These are phyloP conservation scores for Pachysolen tannophilus DNA, from an alignment of 805 yeast species.

Conservation along the genomic window DNA sequence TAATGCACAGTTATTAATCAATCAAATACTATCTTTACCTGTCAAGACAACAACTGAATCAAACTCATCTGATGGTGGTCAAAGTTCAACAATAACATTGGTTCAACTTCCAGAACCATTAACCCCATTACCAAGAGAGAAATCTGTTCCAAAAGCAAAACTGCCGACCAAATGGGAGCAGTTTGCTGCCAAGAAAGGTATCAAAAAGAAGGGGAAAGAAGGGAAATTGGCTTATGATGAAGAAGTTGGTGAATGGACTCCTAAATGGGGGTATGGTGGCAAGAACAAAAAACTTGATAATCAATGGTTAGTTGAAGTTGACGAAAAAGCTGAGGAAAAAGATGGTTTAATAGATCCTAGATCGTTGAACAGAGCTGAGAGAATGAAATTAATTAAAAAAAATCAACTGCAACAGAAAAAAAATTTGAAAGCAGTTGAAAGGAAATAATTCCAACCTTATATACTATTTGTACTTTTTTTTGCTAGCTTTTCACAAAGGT, in stretches of 20 bases:
- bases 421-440: constrained; percentile 42
- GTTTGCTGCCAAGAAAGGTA: constrained; percentile 94
- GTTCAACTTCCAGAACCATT: constrained; percentile 79
- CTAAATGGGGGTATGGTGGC: constrained; percentile 98
- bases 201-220: constrained; percentile 78
- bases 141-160: constrained; percentile 88
- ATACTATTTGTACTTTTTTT: no score
- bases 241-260: constrained; percentile 88
- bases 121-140: constrained; percentile 86
- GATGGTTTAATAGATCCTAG: constrained; percentile 83
- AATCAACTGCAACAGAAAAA: constrained; percentile 79
- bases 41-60: constrained; percentile 79
- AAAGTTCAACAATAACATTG: constrained; percentile 67
- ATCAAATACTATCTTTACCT: constrained; percentile 87
- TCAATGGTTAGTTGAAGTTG: constrained; percentile 96
- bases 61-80: constrained; percentile 45
- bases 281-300: constrained; percentile 77
- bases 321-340: constrained; percentile 55
- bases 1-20: constrained; percentile 83
- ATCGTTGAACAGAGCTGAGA: constrained; percentile 68
- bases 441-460: no score
- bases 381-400: constrained; percentile 79
- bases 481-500: no score
- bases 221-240: constrained; percentile 91
- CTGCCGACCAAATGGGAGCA: constrained; percentile 94